Evolutionary conservation across 805 yeast species (phyloP).

Genomic region (Suhomyces kilbournensis): DNA sequence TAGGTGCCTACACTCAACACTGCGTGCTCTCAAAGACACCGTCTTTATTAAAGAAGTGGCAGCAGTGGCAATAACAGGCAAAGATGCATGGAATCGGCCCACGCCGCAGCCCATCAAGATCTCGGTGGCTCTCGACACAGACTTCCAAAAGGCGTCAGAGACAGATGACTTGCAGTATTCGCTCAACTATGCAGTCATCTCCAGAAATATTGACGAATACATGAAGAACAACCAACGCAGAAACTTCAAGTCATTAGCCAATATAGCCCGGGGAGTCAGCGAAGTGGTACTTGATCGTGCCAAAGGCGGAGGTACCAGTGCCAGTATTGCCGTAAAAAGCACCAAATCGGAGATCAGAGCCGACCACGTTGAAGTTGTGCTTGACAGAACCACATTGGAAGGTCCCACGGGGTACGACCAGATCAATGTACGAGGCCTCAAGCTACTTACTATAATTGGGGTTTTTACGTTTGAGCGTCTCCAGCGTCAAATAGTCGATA

Average conservation of each 20-base stretch:
- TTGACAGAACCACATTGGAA: conserved; percentile 26
- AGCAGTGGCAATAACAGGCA: conserved; percentile 63
- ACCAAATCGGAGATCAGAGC: conserved; percentile 61
- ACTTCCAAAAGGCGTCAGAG: conserved; percentile 68
- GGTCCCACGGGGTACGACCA: conserved; percentile 14
- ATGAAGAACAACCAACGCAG: conserved; percentile 42
- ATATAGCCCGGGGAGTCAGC: conserved; percentile 48
- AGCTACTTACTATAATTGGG: conserved; percentile 78
- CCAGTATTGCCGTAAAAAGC: conserved; percentile 38
- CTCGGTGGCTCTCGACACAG: conserved; percentile 59
- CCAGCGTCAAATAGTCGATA: conserved; percentile 74
- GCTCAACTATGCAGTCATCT: conserved; percentile 82
- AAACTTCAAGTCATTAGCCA: conserved; percentile 42
- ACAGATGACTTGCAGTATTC: conserved; percentile 81
- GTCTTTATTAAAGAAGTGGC: conserved; percentile 55
- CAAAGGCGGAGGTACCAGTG: conserved; percentile 46
- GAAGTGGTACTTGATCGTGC: conserved; percentile 42
- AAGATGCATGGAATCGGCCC: conserved; percentile 71
- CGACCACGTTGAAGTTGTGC: conserved; percentile 41
- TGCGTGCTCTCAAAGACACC: conserved; percentile 25
- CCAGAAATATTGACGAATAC: conserved; percentile 57
- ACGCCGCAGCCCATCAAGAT: conserved; percentile 64
- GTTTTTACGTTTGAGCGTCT: conserved; percentile 88
- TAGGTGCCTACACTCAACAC: conserved; percentile 1
- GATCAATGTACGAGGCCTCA: conserved; percentile 47